Conservation (phyloP, 768 basidiomycete genomes). For the Exsudoporus frostii region DNA sequence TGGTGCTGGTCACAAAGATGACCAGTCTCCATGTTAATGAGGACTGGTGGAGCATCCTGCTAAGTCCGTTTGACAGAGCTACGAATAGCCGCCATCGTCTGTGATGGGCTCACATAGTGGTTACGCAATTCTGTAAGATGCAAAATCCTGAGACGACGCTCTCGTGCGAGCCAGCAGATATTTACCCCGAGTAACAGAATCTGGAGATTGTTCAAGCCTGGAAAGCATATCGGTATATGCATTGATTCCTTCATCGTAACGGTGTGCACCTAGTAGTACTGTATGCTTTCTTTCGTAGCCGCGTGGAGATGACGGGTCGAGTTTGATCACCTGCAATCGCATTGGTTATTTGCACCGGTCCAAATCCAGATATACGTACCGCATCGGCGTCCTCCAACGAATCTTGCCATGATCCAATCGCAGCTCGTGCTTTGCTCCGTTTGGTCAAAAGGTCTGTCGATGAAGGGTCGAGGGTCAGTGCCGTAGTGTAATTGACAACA, state of each 20-base stretch:
- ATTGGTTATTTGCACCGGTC: too few species aligned
- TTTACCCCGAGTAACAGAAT: background rate
- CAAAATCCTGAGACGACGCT: background rate
- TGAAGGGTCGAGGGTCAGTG: background rate
- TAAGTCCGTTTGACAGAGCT: background rate
- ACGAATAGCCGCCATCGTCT: background rate
- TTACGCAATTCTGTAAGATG: background rate
- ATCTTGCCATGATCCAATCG: background rate
- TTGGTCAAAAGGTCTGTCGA: background rate
- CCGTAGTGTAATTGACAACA: too few species aligned
- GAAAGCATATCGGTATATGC: background rate
- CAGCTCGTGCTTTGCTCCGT: background rate
- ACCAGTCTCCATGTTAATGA: slow-evolving; percentile 1
- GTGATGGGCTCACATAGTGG: background rate
- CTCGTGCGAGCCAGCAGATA: background rate
- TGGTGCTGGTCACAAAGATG: background rate
- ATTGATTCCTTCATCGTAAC: background rate
- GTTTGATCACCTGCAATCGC: background rate
- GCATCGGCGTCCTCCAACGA: background rate
- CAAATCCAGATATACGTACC: too few species aligned
- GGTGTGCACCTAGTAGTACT: background rate
- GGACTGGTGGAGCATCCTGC: background rate
- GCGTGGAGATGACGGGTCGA: background rate
- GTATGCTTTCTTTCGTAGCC: slow-evolving; percentile 5
- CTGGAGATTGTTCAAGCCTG: background rate